These are phyloP conservation scores for Psilocybe azurescens DNA, from an alignment of 768 basidiomycete genomes.

Conservation along the genomic window DNA sequence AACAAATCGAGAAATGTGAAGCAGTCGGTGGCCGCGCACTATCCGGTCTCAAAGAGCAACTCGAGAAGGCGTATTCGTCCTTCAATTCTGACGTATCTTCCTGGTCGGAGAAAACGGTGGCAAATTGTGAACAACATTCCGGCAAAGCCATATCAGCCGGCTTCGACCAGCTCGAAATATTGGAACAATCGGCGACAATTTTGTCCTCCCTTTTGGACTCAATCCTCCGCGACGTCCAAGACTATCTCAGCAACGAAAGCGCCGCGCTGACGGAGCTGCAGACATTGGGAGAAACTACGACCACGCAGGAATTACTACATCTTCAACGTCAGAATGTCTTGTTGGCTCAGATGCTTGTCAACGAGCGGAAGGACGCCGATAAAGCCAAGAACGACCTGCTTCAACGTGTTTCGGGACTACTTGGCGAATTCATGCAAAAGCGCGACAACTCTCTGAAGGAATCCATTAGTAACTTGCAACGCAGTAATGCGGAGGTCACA, in stretches of 20 bases:
- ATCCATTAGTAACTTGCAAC: conserved; percentile 56
- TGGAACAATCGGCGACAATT: conserved; percentile 62
- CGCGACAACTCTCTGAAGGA: conserved; percentile 71
- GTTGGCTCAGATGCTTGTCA: conserved; percentile 62
- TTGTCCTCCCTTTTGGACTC: conserved; percentile 66
- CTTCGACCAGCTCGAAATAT: conserved; percentile 50
- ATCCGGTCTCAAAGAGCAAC: conserved; percentile 46
- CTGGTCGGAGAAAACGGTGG: conserved; percentile 61
- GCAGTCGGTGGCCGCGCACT: conserved; percentile 58
- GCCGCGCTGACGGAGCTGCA: conserved; percentile 56
- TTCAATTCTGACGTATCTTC: conserved; percentile 55
- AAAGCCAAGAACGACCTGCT: conserved; percentile 75
- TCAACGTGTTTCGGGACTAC: conserved; percentile 72
- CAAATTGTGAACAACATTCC: conserved; percentile 52
- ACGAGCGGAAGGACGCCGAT: conserved; percentile 70
- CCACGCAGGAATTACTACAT: conserved; percentile 54
- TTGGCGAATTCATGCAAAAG: conserved; percentile 72
- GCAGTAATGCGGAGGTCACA: conserved; percentile 61
- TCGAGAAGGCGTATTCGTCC: conserved; percentile 52
- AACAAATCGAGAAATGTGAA: conserved; percentile 61
- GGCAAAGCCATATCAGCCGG: conserved; percentile 49
- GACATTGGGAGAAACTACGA: conserved; percentile 47
- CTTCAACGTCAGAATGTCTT: conserved; percentile 76
- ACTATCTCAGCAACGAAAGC: conserved; percentile 61
- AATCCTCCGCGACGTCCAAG: conserved; percentile 60